Evolutionary conservation across 805 yeast species (phyloP).

Genomic region (Starmera quercuum): DNA sequence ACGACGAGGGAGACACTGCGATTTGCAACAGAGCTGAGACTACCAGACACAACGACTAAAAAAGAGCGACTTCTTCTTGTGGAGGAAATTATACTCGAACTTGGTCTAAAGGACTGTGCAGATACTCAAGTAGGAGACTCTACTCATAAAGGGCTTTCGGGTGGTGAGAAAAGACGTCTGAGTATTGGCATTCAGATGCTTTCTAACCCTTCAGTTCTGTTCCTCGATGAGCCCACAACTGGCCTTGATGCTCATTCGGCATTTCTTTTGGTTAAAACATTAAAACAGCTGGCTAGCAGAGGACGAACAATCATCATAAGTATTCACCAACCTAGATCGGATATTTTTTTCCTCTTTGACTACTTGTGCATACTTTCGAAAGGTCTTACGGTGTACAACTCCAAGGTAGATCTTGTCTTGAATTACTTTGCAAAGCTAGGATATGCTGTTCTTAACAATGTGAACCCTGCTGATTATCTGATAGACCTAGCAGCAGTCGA

Average conservation of each 20-base stretch:
- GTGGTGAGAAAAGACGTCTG: constrained; percentile 78
- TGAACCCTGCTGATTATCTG: constrained; percentile 46
- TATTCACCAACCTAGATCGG: constrained; percentile 83
- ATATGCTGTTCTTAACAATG: constrained; percentile 29
- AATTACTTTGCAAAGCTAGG: constrained; percentile 40
- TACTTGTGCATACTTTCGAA: constrained; percentile 59
- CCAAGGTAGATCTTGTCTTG: constrained; percentile 34
- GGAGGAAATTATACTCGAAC: constrained; percentile 52
- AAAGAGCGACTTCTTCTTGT: constrained; percentile 43
- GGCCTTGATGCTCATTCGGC: constrained; percentile 83
- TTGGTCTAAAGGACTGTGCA: constrained; percentile 65
- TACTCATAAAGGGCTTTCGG: constrained; percentile 56
- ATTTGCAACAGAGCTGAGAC: constrained; percentile 66
- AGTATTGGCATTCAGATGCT: constrained; percentile 79
- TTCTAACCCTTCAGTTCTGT: constrained; percentile 67
- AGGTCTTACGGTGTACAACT: constrained; percentile 39
- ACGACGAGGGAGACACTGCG: constrained; percentile 67
- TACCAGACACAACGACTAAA: constrained; percentile 38
- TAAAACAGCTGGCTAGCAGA: constrained; percentile 47
- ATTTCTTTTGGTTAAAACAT: constrained; percentile 50
- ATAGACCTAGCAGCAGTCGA: constrained; percentile 45
- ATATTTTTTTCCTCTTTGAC: constrained; percentile 67
- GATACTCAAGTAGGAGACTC: constrained; percentile 55
- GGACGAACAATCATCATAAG: constrained; percentile 73
- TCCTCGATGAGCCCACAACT: constrained; percentile 84